phyloP scores from a whole-genome alignment of 495 filamentous ascomycete genomes.

The Chaetomium fimeti region DNA sequence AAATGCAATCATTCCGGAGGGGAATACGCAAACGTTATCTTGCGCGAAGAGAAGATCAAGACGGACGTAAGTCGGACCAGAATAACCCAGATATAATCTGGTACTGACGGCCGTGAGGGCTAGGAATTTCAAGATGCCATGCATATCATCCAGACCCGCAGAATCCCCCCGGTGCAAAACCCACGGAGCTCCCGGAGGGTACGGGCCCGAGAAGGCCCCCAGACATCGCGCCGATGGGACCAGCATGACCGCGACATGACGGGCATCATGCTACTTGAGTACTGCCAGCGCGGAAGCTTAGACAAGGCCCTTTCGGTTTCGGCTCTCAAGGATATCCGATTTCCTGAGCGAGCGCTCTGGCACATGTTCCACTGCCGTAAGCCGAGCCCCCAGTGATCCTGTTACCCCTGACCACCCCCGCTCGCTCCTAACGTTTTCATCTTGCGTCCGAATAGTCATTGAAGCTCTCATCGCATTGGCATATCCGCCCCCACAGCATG shows the following conservation, averaged over 20 bases:
- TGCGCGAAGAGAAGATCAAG: background rate
- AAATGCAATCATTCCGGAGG: background rate
- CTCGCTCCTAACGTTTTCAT: background rate
- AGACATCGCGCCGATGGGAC: too few relatives aligned
- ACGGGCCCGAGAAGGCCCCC: too few relatives aligned
- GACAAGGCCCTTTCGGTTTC: background rate
- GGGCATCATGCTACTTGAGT: background rate
- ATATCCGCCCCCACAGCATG: background rate
- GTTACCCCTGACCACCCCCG: too few relatives aligned
- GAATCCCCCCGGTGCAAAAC: background rate
- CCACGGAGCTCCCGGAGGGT: background rate
- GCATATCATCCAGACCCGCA: background rate
- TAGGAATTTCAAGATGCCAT: background rate
- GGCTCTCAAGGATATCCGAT: background rate
- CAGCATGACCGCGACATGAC: background rate
- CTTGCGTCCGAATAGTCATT: background rate
- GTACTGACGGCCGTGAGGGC: background rate
- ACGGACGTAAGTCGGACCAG: background rate
- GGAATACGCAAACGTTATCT: background rate
- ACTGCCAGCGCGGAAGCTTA: background rate
- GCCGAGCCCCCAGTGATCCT: background rate
- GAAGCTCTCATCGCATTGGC: background rate
- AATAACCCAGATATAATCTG: background rate
- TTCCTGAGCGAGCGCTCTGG: background rate
- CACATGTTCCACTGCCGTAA: constrained; percentile 3